These are phyloP conservation scores for Saccharomycopsis sp. DNA, from an alignment of 805 yeast genomes.

Conservation along the genomic window DNA sequence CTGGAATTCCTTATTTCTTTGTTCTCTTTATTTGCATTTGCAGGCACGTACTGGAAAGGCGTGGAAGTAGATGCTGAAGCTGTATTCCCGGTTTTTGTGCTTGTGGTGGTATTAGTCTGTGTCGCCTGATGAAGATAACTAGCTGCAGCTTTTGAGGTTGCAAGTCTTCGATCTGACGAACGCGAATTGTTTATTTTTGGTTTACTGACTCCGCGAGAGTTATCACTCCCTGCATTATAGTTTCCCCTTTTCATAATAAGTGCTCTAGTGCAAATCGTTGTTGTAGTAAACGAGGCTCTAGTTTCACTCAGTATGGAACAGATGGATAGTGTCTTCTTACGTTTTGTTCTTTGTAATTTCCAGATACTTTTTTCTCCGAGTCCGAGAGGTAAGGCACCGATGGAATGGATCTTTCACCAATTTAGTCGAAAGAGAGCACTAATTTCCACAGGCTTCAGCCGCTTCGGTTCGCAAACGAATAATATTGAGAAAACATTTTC, in stretches of 20 bases:
- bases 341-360: not conserved
- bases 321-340: not conserved
- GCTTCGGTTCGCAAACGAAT: not conserved
- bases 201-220: not conserved
- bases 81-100: conserved; percentile 16
- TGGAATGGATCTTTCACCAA: not conserved
- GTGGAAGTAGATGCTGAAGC: not conserved
- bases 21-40: conserved; percentile 1
- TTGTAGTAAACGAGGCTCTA: no score
- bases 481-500: no score
- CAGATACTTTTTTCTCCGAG: not conserved
- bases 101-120: conserved; percentile 19
- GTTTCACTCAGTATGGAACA: not conserved
- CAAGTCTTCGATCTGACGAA: conserved; percentile 49
- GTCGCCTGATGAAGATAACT: conserved; percentile 31
- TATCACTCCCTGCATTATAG: not conserved
- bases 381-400: not conserved
- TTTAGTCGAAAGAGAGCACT: not conserved
- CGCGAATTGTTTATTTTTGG: conserved; percentile 28
- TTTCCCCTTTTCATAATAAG: not conserved
- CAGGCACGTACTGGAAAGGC: not conserved
- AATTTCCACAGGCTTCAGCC: not conserved
- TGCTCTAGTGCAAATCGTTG: no score
- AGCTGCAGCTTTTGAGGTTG: conserved; percentile 45
- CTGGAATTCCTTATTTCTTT: not conserved